phyloP scores from a whole-genome alignment of 768 basidiomycete genomes.

The Neoboletus magnificus region DNA sequence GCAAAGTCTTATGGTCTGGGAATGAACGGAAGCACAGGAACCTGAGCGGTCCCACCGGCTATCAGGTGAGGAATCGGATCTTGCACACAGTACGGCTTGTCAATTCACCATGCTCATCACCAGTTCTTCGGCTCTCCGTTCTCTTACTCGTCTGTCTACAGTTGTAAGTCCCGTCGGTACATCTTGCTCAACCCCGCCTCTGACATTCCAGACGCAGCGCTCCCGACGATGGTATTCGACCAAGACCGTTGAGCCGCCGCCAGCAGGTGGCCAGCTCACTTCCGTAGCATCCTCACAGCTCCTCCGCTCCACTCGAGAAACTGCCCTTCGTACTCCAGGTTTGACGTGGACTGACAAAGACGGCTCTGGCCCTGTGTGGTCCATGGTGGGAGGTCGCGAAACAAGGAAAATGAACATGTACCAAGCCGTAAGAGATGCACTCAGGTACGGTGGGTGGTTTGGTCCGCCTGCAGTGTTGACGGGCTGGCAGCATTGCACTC shows the following conservation, averaged over 20 bases:
- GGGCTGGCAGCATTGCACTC: constrained; percentile 63
- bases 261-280: constrained; percentile 75
- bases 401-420: constrained; percentile 96
- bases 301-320: constrained; percentile 62
- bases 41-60: constrained; percentile 7
- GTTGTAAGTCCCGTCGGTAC: constrained; percentile 13
- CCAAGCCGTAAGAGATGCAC: constrained; percentile 87
- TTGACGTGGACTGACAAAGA: constrained; percentile 70
- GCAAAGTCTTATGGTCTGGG: not conserved
- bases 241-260: constrained; percentile 53
- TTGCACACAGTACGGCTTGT: constrained; percentile 14
- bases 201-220: constrained; percentile 2
- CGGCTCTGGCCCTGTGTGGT: constrained; percentile 35
- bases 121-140: constrained; percentile 14
- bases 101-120: constrained; percentile 22
- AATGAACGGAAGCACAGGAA: not conserved
- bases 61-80: constrained; percentile 24
- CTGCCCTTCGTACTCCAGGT: constrained; percentile 68
- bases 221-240: constrained; percentile 50
- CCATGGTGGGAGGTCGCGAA: constrained; percentile 69
- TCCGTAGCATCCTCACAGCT: constrained; percentile 67
- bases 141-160: constrained; percentile 13
- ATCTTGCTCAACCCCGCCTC: not conserved
- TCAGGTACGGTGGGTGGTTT: constrained; percentile 51
- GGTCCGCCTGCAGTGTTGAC: constrained; percentile 5